Evolutionary conservation across 257 asterid species (phyloP), one percentile per base, ranked within the genome.

Genomic region (Plantago ovata): DNA sequence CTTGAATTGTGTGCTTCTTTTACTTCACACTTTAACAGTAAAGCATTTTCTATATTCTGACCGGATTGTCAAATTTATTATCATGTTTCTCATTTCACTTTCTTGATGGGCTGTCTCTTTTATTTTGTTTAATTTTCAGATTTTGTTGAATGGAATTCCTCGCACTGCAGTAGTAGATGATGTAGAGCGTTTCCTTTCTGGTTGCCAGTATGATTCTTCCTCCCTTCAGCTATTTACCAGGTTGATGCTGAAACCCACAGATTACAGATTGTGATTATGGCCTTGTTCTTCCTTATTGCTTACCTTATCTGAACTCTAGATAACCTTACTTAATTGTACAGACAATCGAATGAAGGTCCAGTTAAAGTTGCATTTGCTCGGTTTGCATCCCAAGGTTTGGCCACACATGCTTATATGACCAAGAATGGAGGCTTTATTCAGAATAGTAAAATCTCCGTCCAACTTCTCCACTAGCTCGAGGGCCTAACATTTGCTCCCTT

Each of bases 101-200:
- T 24, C 32, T 24, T 24, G 32, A 24, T 24, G 32, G 32, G 32
- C 32, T 24, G 32, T 2, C 32, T 49, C 33, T 49, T 32, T 3
- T 18, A 11, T 10, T 49, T 14, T 5, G 16, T 48, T 49, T 7
- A 18, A 44, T 51, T 54, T 57, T 18, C 77, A 92, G 96, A 40
- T 88, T 58, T 42, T 92, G 57, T 67, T 92, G 72, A 71, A 23
- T 38, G 94, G 85, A 49, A 51, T 92, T 58, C 95, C 96, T 55
- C 86, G 89, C 10, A 77, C 60, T 71, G 95, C 98, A 24, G 0
- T 32, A 32, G 0, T 19, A 3, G 98, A 92, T 42, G 95, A 88
- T 59, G 57, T 92, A 13, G 94, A 82, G 63, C 98, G 94, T 51
- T 81, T 88, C 65, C 94, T 92, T 53, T 65, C 84, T 68, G 96